These are phyloP conservation scores for Trichocladium uniseriatum DNA, from an alignment of 495 filamentous ascomycete genomes.

Conservation along the genomic window DNA sequence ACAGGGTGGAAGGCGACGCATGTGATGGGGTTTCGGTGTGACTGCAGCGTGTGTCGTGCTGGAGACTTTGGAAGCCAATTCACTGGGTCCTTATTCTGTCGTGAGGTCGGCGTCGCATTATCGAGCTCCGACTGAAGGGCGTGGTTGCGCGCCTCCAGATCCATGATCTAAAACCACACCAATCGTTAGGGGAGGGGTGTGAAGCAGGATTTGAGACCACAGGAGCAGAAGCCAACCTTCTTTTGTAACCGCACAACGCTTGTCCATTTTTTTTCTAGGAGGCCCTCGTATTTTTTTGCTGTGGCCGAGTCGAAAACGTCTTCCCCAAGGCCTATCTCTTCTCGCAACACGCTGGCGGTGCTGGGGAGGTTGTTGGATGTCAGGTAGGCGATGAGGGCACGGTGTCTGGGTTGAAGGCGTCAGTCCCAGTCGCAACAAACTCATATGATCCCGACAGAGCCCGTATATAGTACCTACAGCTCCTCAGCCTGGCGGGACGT, in stretches of 20 bases:
- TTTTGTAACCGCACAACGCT: constrained; percentile 84
- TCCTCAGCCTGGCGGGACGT: constrained; percentile 77
- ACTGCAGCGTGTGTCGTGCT: constrained; percentile 72
- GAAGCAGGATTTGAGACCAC: not conserved
- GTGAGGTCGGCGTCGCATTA: constrained; percentile 72
- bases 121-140: constrained; percentile 76
- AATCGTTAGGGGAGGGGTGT: too few relatives aligned
- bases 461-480: constrained; percentile 50
- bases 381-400: constrained; percentile 83
- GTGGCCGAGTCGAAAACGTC: constrained; percentile 66
- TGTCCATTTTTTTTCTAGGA: constrained; percentile 96
- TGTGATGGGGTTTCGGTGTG: constrained; percentile 72
- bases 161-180: constrained; percentile 77
- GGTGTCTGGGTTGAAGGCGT: constrained; percentile 55
- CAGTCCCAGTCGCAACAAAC: constrained; percentile 5
- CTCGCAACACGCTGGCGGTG: constrained; percentile 56
- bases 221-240: constrained; percentile 66
- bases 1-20: constrained; percentile 92
- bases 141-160: constrained; percentile 66
- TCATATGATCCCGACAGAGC: not conserved
- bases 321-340: constrained; percentile 54
- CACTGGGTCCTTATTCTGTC: constrained; percentile 72
- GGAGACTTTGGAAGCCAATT: constrained; percentile 79
- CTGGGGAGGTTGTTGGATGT: constrained; percentile 57
- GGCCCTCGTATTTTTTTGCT: constrained; percentile 77